A percentile compares a stretch with the other conserved stretches of the same genome.
Evolutionary conservation across 2,329 filamentous ascomycete genomes (phyloP).

Genomic region (Aspergillus proliferans): DNA sequence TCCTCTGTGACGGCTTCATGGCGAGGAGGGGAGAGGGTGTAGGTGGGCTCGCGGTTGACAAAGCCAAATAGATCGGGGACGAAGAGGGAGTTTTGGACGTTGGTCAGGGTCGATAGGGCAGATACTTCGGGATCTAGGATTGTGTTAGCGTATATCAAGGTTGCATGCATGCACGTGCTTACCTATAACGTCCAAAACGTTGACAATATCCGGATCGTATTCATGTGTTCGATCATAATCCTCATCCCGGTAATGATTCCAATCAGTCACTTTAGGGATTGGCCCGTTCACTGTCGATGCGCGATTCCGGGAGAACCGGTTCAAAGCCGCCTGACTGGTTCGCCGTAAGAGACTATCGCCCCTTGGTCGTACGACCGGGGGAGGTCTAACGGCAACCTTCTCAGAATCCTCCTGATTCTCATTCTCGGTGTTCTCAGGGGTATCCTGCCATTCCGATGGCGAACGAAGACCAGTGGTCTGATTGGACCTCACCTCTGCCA

Average conservation of each 20-base stretch:
- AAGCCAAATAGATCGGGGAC: slow-evolving; percentile 71
- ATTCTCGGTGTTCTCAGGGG: background rate
- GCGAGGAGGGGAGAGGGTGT: slow-evolving; percentile 57
- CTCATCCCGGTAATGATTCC: slow-evolving; percentile 2
- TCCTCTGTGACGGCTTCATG: slow-evolving; percentile 19
- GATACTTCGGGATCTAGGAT: slow-evolving; percentile 70
- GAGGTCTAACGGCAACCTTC: background rate
- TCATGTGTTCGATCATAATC: slow-evolving; percentile 30
- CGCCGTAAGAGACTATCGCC: slow-evolving; percentile 23
- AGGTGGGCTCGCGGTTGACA: slow-evolving; percentile 72
- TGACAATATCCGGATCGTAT: slow-evolving; percentile 58
- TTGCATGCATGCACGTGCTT: slow-evolving; percentile 22
- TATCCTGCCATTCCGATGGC: background rate
- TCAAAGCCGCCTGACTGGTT: slow-evolving; percentile 26
- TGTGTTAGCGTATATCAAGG: slow-evolving; percentile 16
- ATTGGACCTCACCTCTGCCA: slow-evolving; percentile 28
- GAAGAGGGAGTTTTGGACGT: slow-evolving; percentile 85
- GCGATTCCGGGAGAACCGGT: slow-evolving; percentile 27
- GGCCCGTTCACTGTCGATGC: slow-evolving; percentile 24
- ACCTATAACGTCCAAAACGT: slow-evolving; percentile 64
- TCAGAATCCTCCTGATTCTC: background rate
- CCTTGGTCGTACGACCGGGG: slow-evolving; percentile 1
- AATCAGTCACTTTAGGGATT: slow-evolving; percentile 5
- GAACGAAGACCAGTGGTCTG: slow-evolving; percentile 9
- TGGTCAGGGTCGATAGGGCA: slow-evolving; percentile 75